A percentile compares a stretch with the other conserved stretches of the same genome.
These are phyloP conservation scores for Polytrichum commune DNA, from an alignment of 225 moss, liverwort and hornwort genomes.

Conservation along the genomic window DNA sequence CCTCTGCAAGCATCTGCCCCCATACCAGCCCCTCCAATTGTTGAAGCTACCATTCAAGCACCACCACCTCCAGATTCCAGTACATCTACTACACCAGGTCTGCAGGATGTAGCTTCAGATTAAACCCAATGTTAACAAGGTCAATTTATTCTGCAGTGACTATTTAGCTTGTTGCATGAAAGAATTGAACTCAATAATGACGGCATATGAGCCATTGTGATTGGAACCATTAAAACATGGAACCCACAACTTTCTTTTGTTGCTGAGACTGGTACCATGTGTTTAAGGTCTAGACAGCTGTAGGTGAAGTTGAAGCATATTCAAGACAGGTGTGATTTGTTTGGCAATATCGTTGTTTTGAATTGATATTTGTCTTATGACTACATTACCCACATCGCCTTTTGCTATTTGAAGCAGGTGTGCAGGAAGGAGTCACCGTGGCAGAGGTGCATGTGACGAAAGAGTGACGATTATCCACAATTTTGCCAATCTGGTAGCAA, in stretches of 20 bases:
- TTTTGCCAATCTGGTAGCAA: too few species aligned
- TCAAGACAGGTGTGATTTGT: neutral
- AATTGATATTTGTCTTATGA: neutral
- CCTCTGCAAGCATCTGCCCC: neutral
- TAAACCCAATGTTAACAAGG: too few species aligned
- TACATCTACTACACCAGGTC: constrained; percentile 10
- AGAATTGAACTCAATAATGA: neutral
- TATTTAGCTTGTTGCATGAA: neutral
- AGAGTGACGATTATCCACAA: neutral
- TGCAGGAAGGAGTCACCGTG: constrained; percentile 6
- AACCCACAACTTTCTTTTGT: too few species aligned
- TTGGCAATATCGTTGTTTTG: neutral
- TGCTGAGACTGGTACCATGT: neutral
- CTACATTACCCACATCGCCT: neutral
- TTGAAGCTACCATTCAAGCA: neutral
- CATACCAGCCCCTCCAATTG: neutral
- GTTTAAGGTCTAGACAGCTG: neutral
- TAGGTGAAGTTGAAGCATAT: neutral
- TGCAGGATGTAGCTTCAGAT: neutral
- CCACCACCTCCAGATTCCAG: constrained; percentile 9
- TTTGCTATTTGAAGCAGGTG: neutral
- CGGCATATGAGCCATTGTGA: neutral
- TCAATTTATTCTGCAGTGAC: neutral
- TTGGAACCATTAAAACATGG: neutral
- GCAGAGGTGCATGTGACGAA: constrained; percentile 10